Evolutionary conservation across 1,284 basidiomycete species (phyloP), one percentile per base, ranked within the genome.

Genomic region (Cutaneotrichosporon cutaneum): DNA sequence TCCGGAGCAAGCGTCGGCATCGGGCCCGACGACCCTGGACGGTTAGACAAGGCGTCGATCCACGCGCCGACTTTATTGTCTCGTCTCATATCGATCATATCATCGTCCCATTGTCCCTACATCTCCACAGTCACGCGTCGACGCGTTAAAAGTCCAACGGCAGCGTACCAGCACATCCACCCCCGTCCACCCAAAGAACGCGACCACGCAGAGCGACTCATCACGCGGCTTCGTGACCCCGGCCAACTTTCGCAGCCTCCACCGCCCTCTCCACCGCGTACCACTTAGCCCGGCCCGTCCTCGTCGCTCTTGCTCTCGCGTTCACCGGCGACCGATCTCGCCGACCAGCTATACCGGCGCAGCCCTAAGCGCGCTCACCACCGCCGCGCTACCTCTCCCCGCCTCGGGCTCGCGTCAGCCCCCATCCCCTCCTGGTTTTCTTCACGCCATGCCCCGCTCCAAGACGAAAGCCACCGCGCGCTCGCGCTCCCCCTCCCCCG

Each of bases 1-100:
- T 42, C 39, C 39, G n/a, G 39, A 42, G 39, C n/a, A 5, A 42
- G 39, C 3, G 2, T 42, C 39, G 4, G 39, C 39, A n/a, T 42
- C 39, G 39, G 39, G 39, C 39, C 39, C 39, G 39, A 42, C n/a
- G 39, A 42, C 39, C 39, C 39, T 42, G 39, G 39, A n/a, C 18
- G 18, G n/a, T n/a, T n/a, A n/a, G n/a, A n/a, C 39, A 42, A n/a
- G 39, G 39, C 39, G 39, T 39, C 35, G 16, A 36, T 36, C 39
- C 39, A 42, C 16, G 39, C 39, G 39, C 39, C 39, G 39, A 42
- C 39, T 18, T 42, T 42, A 42, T 42, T 42, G 39, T 42, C 39
- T 42, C 39, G 39, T 42, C 9, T 36, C 35, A 36, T 14, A 5
- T 16, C 5, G 11, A 16, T 42, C 39, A 42, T 18, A 4, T n/a